Evolutionary conservation across 1,284 basidiomycete species (phyloP), one percentile per base, ranked within the genome.

Genomic region (Sporisorium scitamineum): DNA sequence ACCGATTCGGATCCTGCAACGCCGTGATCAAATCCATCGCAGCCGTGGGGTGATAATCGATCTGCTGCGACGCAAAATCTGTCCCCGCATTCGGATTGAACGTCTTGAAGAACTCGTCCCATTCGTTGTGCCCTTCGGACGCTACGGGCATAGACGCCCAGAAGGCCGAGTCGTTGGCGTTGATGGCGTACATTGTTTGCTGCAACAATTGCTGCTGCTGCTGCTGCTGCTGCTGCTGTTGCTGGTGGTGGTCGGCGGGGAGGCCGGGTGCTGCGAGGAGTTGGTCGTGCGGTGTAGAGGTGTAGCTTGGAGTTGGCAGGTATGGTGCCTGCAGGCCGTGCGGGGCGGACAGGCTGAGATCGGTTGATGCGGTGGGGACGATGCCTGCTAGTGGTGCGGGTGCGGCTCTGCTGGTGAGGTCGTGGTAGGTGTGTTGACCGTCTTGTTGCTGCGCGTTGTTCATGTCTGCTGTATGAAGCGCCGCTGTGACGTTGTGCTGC

Each of bases 91-190:
- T 45, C 5, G 65, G 54, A 22, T 61, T 69, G 51, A 65, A 74
- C 1, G 37, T 55, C 18, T 58, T 60, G 58, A 75, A 70, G 45
- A 75, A 75, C 41, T 65, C 68, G 55, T 70, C 63, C 72, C 72
- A 75, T 16, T 70, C 65, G 20, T 58, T 67, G 44, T 55, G 50
- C 14, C 69, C 61, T 47, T 71, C 73, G 1, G 69, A 71, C 2
- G 73, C 61, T 16, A 76, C 57, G 20, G 73, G 73, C 73, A 76
- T 76, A 3, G 61, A 59, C 1, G 69, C 63, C 73, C 73, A 76
- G 20, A 76, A 71, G 16, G 62, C 26, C 9, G 61, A 34, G 26
- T 75, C 64, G 58, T 70, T 70, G 27, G 67, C 67, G 39, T 70
- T 70, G 60, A 75, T 70, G 20, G 63, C 39, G 18, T 59, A 37